A percentile compares a stretch with the other conserved stretches of the same genome.
phyloP scores from a whole-genome alignment of 2,329 filamentous ascomycete species.

The Cryphonectria parasitica region DNA sequence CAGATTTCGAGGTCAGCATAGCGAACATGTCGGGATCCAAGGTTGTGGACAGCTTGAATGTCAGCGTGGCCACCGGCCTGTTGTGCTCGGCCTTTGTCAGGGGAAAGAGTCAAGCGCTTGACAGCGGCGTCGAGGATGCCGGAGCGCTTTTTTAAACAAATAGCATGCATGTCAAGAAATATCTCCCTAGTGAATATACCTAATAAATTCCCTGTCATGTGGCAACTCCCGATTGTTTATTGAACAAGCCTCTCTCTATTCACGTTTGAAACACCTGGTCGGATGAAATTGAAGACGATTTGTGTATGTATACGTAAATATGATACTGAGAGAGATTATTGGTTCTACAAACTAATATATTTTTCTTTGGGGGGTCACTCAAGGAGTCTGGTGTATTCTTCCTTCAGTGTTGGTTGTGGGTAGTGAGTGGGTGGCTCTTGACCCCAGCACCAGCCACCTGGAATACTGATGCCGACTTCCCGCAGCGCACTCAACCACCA shows the following conservation, averaged over 20 bases:
- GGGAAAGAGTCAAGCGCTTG: conserved; percentile 36
- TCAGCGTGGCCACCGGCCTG: conserved; percentile 83
- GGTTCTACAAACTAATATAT: background rate
- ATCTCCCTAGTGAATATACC: conserved; percentile 9
- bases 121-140: conserved; percentile 18
- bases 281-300: background rate
- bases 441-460: conserved; percentile 6
- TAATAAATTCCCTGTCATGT: background rate
- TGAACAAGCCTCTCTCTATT: background rate
- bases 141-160: conserved; percentile 19
- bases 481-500: background rate
- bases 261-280: no score
- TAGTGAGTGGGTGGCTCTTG: background rate
- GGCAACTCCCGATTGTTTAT: background rate
- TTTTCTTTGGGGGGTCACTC: no score
- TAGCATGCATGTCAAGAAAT: background rate
- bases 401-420: background rate
- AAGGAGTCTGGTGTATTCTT: background rate
- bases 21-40: conserved; percentile 53
- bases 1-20: conserved; percentile 71
- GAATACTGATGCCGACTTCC: conserved; percentile 1
- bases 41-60: conserved; percentile 88
- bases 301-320: no score
- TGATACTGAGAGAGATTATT: no score
- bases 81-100: conserved; percentile 72